A percentile compares a stretch with the other conserved stretches of the same genome.
Evolutionary conservation across 306 rosid genomes (phyloP).

Genomic region (Rosa persica): DNA sequence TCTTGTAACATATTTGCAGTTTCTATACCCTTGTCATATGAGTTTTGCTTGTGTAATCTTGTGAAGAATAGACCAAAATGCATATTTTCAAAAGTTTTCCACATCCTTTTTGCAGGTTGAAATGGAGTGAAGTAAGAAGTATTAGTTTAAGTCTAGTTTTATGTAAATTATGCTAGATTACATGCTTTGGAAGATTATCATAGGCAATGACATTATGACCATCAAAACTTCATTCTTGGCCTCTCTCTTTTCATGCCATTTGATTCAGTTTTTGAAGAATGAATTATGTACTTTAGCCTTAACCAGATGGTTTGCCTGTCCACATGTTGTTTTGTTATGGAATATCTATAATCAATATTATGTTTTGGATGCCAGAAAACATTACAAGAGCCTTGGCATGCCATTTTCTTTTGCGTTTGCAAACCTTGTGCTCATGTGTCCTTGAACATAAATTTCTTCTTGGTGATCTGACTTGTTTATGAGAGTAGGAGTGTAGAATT

Average conservation of each 20-base stretch:
- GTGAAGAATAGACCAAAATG: constrained; percentile 1
- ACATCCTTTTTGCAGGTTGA: background rate
- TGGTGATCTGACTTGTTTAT: constrained; percentile 48
- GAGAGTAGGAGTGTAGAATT: constrained; percentile 15
- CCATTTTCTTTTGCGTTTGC: background rate
- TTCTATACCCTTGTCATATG: constrained; percentile 11
- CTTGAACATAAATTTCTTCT: constrained; percentile 52
- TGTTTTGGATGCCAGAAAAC: too few species aligned
- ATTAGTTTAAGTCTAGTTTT: background rate
- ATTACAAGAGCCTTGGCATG: background rate
- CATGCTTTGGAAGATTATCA: too few species aligned
- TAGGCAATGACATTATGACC: too few species aligned
- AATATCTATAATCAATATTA: background rate
- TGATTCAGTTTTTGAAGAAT: background rate
- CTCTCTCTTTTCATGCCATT: too few species aligned
- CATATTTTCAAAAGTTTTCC: background rate
- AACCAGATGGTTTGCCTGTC: background rate
- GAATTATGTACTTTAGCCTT: too few species aligned
- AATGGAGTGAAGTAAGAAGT: background rate
- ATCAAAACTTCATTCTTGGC: too few species aligned
- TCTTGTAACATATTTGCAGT: constrained; percentile 37
- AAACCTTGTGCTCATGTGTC: constrained; percentile 28
- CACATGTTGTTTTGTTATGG: background rate
- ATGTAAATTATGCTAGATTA: too few species aligned
- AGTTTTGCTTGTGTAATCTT: constrained; percentile 14